Evolutionary conservation across 371 early-diverging fungal species (phyloP).

Genomic region (Mucor mucedo): DNA sequence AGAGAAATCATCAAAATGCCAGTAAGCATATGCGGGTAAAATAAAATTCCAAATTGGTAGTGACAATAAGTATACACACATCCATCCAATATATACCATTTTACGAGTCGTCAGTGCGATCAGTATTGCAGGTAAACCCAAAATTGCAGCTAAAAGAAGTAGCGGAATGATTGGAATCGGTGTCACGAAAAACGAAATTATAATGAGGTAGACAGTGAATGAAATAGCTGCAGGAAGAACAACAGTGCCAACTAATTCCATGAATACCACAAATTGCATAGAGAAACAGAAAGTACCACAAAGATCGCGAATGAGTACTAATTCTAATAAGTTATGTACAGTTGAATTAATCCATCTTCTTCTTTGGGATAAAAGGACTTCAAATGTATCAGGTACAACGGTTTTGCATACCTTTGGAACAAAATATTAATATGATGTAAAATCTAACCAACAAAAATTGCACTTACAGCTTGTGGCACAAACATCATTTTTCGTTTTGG

Average conservation of each 20-base stretch:
- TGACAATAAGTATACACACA: slow-evolving; percentile 86
- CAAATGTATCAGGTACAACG: slow-evolving; percentile 90
- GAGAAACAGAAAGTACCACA: slow-evolving; percentile 97
- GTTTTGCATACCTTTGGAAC: slow-evolving; percentile 80
- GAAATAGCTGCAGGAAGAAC: slow-evolving; percentile 92
- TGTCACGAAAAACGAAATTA: slow-evolving; percentile 63
- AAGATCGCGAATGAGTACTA: slow-evolving; percentile 87
- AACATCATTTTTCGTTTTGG: slow-evolving; percentile 93
- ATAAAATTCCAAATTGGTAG: slow-evolving; percentile 94
- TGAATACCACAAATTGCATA: slow-evolving; percentile 94
- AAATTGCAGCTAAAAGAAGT: slow-evolving; percentile 69
- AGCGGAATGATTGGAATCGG: slow-evolving; percentile 70
- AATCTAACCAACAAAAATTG: neutral
- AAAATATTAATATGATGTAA: neutral
- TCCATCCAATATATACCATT: slow-evolving; percentile 88
- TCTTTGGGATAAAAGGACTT: slow-evolving; percentile 89
- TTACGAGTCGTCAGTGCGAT: slow-evolving; percentile 86
- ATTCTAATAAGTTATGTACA: slow-evolving; percentile 90
- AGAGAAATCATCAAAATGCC: slow-evolving; percentile 97
- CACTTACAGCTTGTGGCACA: slow-evolving; percentile 81
- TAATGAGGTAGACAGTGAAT: slow-evolving; percentile 79
- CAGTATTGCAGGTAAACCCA: slow-evolving; percentile 87
- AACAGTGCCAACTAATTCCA: slow-evolving; percentile 94
- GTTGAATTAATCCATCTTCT: slow-evolving; percentile 98
- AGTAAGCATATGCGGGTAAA: slow-evolving; percentile 92